These are phyloP conservation scores for Colletotrichum tofieldiae DNA, from an alignment of 2,329 filamentous ascomycete genomes.

Conservation along the genomic window DNA sequence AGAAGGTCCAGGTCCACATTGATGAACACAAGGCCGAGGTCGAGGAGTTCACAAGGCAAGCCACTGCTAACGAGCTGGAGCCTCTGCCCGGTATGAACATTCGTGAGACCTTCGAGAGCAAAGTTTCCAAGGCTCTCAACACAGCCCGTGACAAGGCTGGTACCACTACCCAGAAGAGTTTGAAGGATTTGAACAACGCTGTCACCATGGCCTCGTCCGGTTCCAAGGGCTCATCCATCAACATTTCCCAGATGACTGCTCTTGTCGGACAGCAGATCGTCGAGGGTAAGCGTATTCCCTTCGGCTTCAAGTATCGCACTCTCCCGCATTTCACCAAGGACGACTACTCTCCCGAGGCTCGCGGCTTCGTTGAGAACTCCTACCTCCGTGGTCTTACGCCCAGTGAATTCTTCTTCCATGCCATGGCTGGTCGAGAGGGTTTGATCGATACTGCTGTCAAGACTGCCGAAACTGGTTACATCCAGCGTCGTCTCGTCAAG, in stretches of 20 bases:
- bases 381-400: slow-evolving; percentile 96
- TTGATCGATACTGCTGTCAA: slow-evolving; percentile 99
- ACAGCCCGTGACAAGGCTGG: slow-evolving; percentile 96
- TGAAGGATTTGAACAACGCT: slow-evolving; percentile 97
- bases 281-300: slow-evolving; percentile 98
- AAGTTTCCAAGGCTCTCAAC: slow-evolving; percentile 94
- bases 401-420: slow-evolving; percentile 99
- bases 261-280: slow-evolving; percentile 98
- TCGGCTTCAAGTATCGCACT: slow-evolving; percentile 98
- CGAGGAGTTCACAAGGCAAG: slow-evolving; percentile 79
- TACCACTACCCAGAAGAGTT: slow-evolving; percentile 89
- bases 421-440: slow-evolving; percentile 99
- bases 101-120: slow-evolving; percentile 97
- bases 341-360: slow-evolving; percentile 96
- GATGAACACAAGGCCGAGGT: slow-evolving; percentile 87
- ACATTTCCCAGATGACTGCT: slow-evolving; percentile 99
- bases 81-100: slow-evolving; percentile 98
- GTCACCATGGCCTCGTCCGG: slow-evolving; percentile 97
- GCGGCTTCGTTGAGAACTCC: slow-evolving; percentile 98
- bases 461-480: slow-evolving; percentile 99
- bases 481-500: slow-evolving; percentile 98
- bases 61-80: slow-evolving; percentile 90
- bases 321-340: slow-evolving; percentile 99
- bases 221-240: slow-evolving; percentile 99
- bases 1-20: slow-evolving; percentile 87